Conservation (phyloP, 129 eudicot genomes). For the Deinandra increscens region DNA sequence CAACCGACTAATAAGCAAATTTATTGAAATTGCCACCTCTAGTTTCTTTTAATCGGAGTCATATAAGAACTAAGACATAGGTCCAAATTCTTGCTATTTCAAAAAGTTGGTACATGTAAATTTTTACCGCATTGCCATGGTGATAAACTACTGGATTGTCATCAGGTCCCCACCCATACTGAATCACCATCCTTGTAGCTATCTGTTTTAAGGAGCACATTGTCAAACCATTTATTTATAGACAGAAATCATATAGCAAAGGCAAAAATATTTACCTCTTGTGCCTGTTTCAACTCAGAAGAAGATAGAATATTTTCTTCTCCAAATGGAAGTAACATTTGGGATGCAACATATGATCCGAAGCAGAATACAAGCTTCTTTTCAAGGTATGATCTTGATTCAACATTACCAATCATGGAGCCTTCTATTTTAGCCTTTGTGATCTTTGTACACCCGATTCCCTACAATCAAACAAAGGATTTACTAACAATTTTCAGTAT, state of each 20-base stretch:
- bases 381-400: conserved; percentile 85
- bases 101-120: not conserved
- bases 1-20: not conserved
- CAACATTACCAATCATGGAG: conserved; percentile 61
- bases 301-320: conserved; percentile 89
- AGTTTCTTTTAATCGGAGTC: not conserved
- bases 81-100: not conserved
- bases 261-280: conserved; percentile 56
- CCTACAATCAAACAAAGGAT: conserved; percentile 47
- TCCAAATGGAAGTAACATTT: conserved; percentile 85
- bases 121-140: conserved; percentile 68
- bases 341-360: conserved; percentile 87
- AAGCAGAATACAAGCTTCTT: conserved; percentile 91
- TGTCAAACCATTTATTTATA: conserved; percentile 1
- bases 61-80: not conserved
- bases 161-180: conserved; percentile 96
- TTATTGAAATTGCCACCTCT: not conserved
- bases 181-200: conserved; percentile 91
- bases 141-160: conserved; percentile 73
- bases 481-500: conserved; percentile 2
- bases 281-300: conserved; percentile 79
- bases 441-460: conserved; percentile 89
- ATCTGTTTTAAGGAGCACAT: conserved; percentile 49
- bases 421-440: conserved; percentile 65
- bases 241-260: conserved; percentile 17